Evolutionary conservation across 106 monocot genomes (phyloP).

Genomic region (Narthecium ossifragum): DNA sequence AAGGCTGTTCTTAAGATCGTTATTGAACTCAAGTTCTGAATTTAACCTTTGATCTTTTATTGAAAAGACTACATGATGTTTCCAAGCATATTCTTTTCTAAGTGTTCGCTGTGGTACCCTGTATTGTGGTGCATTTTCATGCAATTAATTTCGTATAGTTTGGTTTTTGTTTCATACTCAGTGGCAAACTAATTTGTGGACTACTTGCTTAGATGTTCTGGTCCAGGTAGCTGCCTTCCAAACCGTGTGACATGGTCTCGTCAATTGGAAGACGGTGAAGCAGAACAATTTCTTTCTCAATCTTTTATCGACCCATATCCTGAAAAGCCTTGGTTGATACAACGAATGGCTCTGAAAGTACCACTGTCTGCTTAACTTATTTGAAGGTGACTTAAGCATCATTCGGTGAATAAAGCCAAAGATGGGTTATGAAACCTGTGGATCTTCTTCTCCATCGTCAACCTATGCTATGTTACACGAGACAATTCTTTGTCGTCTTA

Average conservation of each 20-base stretch:
- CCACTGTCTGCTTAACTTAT: slow-evolving; percentile 38
- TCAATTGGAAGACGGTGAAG: slow-evolving; percentile 76
- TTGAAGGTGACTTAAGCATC: too few relatives aligned
- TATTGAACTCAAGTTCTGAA: too few relatives aligned
- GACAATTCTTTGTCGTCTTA: too few relatives aligned
- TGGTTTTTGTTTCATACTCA: not conserved
- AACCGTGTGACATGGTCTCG: slow-evolving; percentile 70
- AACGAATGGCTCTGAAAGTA: slow-evolving; percentile 58
- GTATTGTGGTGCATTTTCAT: not conserved
- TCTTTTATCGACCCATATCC: slow-evolving; percentile 76
- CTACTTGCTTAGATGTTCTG: slow-evolving; percentile 47
- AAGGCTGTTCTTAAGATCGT: not conserved
- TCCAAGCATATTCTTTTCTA: not conserved
- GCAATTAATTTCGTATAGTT: not conserved
- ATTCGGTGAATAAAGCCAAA: too few relatives aligned
- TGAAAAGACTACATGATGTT: not conserved
- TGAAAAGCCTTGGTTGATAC: slow-evolving; percentile 61
- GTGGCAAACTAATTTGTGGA: not conserved
- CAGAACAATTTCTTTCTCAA: slow-evolving; percentile 66
- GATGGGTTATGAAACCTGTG: too few relatives aligned
- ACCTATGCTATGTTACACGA: too few relatives aligned
- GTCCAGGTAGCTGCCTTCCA: slow-evolving; percentile 52
- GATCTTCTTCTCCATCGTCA: too few relatives aligned
- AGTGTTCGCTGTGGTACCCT: too few relatives aligned
- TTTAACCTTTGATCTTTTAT: not conserved